Evolutionary conservation across 2,329 filamentous ascomycete genomes (phyloP).

Genomic region (Phialemoniopsis sp.): DNA sequence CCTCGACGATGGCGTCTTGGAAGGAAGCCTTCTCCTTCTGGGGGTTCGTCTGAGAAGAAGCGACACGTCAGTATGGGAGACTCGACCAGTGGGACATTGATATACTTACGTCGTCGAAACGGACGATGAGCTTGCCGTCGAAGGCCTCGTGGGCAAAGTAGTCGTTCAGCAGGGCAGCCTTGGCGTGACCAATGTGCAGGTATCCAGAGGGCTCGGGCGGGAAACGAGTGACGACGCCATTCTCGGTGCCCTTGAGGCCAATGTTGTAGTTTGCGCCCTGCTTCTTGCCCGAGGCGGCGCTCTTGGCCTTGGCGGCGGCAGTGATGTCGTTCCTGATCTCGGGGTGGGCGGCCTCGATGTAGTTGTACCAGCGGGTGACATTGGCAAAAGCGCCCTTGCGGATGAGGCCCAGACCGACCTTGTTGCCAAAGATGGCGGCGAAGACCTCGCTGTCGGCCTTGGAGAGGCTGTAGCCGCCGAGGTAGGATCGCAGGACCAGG

Average conservation of each 20-base stretch:
- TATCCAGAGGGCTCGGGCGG: slow-evolving; percentile 93
- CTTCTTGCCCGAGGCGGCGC: slow-evolving; percentile 63
- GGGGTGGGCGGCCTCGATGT: slow-evolving; percentile 76
- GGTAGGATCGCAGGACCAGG: slow-evolving; percentile 79
- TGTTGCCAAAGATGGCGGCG: slow-evolving; percentile 78
- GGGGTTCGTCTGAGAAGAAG: slow-evolving; percentile 65
- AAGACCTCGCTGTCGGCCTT: slow-evolving; percentile 79
- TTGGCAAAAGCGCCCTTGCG: slow-evolving; percentile 75
- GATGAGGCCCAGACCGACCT: slow-evolving; percentile 76
- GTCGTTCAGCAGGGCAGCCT: slow-evolving; percentile 70
- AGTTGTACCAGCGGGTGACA: slow-evolving; percentile 81
- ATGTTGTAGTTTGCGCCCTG: slow-evolving; percentile 88
- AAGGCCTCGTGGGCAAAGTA: slow-evolving; percentile 95
- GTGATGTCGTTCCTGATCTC: slow-evolving; percentile 71
- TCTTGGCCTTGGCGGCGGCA: slow-evolving; percentile 62
- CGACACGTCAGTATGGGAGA: too few relatives aligned
- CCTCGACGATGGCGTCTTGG: slow-evolving; percentile 89
- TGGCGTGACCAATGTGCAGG: slow-evolving; percentile 93
- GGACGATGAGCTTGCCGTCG: slow-evolving; percentile 83
- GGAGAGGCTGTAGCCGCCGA: slow-evolving; percentile 75
- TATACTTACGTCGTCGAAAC: slow-evolving; percentile 69
- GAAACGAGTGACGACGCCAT: slow-evolving; percentile 89
- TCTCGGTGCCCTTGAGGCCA: slow-evolving; percentile 75
- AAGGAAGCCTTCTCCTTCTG: slow-evolving; percentile 97
- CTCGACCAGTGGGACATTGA: too few relatives aligned